Conservation (phyloP, 2,329 filamentous ascomycete genomes). For the Lachnellula hyalina region DNA sequence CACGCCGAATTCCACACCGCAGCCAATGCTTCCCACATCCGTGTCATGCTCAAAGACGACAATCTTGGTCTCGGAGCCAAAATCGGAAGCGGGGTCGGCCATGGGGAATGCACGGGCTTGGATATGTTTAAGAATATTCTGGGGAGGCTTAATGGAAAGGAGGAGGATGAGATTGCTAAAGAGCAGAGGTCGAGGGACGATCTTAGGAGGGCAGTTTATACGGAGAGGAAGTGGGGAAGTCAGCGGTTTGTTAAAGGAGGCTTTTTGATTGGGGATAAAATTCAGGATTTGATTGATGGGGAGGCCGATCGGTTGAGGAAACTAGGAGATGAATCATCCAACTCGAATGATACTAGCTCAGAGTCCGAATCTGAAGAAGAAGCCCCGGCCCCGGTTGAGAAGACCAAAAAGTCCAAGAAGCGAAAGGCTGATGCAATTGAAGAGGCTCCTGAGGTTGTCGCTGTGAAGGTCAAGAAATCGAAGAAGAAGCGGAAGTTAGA, state of each 20-base stretch:
- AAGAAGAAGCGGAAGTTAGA: slow-evolving; percentile 33
- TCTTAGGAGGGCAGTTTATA: slow-evolving; percentile 66
- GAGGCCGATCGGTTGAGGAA: slow-evolving; percentile 30
- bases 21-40: slow-evolving; percentile 80
- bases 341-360: slow-evolving; percentile 13
- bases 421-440: slow-evolving; percentile 42
- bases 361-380: slow-evolving; percentile 14
- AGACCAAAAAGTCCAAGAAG: slow-evolving; percentile 31
- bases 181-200: slow-evolving; percentile 65
- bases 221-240: slow-evolving; percentile 68
- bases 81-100: slow-evolving; percentile 58
- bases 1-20: slow-evolving; percentile 73
- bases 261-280: slow-evolving; percentile 54
- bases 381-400: slow-evolving; percentile 12
- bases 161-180: slow-evolving; percentile 63
- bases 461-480: slow-evolving; percentile 28
- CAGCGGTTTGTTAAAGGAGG: slow-evolving; percentile 90
- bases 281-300: slow-evolving; percentile 41
- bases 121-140: slow-evolving; percentile 82
- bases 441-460: slow-evolving; percentile 17
- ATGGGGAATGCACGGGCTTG: slow-evolving; percentile 73
- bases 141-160: slow-evolving; percentile 84
- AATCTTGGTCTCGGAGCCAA: slow-evolving; percentile 84
- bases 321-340: slow-evolving; percentile 18
- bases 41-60: slow-evolving; percentile 82